Base-by-base conservation (phyloP, 306 rosid species). In the Sicyos edulis region DNA sequence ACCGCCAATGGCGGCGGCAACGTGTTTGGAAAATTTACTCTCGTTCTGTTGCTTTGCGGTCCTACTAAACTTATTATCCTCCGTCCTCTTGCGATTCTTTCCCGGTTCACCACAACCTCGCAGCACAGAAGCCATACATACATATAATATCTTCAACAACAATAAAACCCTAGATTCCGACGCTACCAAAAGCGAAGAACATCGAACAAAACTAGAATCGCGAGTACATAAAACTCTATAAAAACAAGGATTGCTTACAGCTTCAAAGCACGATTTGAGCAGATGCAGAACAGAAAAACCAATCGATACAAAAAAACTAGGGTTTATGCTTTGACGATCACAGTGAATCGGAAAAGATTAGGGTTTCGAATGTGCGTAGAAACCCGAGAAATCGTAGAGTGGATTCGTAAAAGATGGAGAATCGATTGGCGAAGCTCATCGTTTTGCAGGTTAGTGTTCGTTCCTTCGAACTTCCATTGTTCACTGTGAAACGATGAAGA, bases 51-150 rank as follows among this genome's bases (percentile, higher is more conserved):
- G 51, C 52, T 63, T 82, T 49, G 79, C 72, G 66, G 75, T 21
- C 56, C 66, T 21, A 56, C 66, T 26, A n/a, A 68, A 73, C 74
- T 76, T 65, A 52, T 76, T 65, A 75, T 59, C 51, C 4, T 72
- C 56, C 52, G 37, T 49, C 55, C 56, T 32, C 44, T 71, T 56
- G 62, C 52, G 75, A 61, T 78, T 66, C 64, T 53, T 72, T 55
- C 75, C 61, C 52, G 73, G 42, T n/a, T 71, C 78, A 75, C 71
- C 81, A 29, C 78, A 79, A 11, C 63, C 79, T 40, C 73, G 70
- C 62, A 77, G 78, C 64, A 79, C 84, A 11, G 84, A 83, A 75
- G 74, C 87, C 29, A 26, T 26, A 26, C 87, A 83, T 78, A 14
- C 82, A 75, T 40, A 47, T 54, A 44, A 60, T 72, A 60, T 72